Percentiles rank a stretch among this genome's conserved stretches.
These are phyloP conservation scores for Brassica cretica DNA, from an alignment of 345 rosid genomes.

Conservation along the genomic window DNA sequence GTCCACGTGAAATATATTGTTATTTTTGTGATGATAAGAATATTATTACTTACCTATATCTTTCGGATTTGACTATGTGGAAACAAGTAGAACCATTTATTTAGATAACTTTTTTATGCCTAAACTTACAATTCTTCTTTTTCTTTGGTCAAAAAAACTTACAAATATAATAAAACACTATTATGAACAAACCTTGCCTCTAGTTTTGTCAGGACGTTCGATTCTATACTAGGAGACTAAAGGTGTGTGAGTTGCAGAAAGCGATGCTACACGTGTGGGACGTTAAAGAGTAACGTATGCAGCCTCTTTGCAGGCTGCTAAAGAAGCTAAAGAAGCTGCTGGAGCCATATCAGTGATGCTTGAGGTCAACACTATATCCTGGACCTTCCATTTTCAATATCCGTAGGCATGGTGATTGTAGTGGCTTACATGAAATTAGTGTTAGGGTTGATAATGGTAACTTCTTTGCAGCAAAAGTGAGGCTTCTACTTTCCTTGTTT, in stretches of 20 bases:
- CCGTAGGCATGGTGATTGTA: conserved; percentile 88
- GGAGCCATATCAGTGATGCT: conserved; percentile 85
- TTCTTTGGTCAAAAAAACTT: neutral
- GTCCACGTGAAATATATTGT: neutral
- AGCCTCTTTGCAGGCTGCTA: conserved; percentile 75
- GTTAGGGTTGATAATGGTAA: conserved; percentile 29
- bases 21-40: neutral
- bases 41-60: neutral
- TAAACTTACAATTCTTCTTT: neutral
- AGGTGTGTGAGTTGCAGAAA: conserved; percentile 49
- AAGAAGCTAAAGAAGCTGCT: conserved; percentile 83
- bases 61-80: neutral
- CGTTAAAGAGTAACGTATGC: conserved; percentile 80
- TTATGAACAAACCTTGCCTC: neutral
- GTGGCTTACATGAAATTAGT: conserved; percentile 76
- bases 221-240: neutral
- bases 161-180: neutral
- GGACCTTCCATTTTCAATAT: conserved; percentile 85
- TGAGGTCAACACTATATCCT: conserved; percentile 89
- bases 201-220: neutral
- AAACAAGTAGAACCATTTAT: neutral
- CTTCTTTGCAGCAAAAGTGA: conserved; percentile 95
- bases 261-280: conserved; percentile 65
- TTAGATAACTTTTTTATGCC: neutral
- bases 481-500: conserved; percentile 16